These are phyloP conservation scores for Acacia acuminata DNA, from an alignment of 306 rosid genomes.

Conservation along the genomic window DNA sequence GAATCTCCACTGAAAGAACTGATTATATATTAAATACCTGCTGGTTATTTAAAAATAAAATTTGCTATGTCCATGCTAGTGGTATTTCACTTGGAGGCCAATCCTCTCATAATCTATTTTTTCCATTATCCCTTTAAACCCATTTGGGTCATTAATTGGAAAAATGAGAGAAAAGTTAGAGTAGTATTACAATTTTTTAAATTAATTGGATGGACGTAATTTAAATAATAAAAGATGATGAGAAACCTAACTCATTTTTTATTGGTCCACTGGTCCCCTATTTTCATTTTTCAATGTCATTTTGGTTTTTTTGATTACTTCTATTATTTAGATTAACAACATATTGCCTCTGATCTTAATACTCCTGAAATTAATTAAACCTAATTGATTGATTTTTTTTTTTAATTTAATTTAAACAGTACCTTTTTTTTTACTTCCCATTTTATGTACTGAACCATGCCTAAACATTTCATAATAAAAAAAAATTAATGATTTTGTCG, in stretches of 20 bases:
- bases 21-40: background rate
- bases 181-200: no score
- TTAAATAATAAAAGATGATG: no score
- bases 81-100: background rate
- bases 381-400: background rate
- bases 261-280: conserved; percentile 3
- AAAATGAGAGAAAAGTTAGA: no score
- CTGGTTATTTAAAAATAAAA: background rate
- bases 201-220: no score
- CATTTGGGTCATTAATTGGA: no score
- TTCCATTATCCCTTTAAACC: no score
- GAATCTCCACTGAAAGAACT: no score
- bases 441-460: background rate
- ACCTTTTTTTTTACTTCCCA: background rate
- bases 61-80: background rate
- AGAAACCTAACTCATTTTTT: background rate
- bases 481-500: background rate
- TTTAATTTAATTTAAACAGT: background rate
- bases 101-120: no score
- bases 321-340: background rate
- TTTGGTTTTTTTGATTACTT: background rate
- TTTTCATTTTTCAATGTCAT: background rate
- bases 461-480: background rate
- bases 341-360: background rate
- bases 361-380: background rate